Evolutionary conservation across 345 rosid species (phyloP), one percentile per base, ranked within the genome.

Genomic region (Populus deltoides): DNA sequence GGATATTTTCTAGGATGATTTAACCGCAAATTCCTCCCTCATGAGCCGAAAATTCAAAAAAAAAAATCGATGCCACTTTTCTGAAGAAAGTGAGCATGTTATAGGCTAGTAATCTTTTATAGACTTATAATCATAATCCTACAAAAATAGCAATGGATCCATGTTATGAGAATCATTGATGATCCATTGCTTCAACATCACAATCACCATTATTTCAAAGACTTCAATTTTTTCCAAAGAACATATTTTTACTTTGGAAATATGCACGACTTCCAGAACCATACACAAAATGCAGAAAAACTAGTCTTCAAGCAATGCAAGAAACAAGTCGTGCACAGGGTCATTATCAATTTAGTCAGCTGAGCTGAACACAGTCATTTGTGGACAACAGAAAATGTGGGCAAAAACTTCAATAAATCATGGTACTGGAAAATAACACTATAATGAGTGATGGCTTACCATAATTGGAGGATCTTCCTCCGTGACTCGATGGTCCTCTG

Each of bases 401-500:
- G 39, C 57, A 74, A 41, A 41, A 62, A 62, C 38, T 62, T 24
- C 36, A 62, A 25, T 16, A 41, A 62, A 17, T 17, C 6, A n/a
- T 25, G 70, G 27, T 33, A 20, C 38, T 8, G 35, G 47, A 41
- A 43, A 35, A 31, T 36, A 70, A 17, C 36, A 33, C 7, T 29
- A 16, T 20, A 29, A 43, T 29, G 17, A 47, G 53, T 22, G 57
- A 77, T 36, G 76, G 59, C 86, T 76, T 87, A 96, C 97, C 98
- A 88, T 89, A 88, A 68, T 90, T 76, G 68, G 90, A 81, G 17
- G 93, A 78, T 73, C 88, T 90, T 69, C 91, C 94, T 75, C 92
- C 90, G 57, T 90, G 71, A 81, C 92, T 81, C 25, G 96, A 77
- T 68, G 90, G 88, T 84, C 86, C 94, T 81, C 97, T 95, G 89